phyloP scores from a whole-genome alignment of 2,329 filamentous ascomycete species.

The Podosphaera xanthii region DNA sequence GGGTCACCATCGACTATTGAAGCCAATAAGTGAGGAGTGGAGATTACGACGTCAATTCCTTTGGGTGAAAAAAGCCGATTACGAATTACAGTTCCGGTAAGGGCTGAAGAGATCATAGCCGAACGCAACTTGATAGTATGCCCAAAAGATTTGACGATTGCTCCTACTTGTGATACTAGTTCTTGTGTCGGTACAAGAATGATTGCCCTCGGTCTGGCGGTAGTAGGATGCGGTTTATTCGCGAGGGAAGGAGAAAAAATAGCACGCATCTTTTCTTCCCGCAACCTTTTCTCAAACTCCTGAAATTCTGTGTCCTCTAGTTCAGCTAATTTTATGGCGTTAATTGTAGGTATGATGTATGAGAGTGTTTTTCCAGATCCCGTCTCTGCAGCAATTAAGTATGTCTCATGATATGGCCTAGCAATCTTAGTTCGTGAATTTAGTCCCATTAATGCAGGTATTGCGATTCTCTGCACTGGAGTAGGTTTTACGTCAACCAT shows the following conservation, averaged over 20 bases:
- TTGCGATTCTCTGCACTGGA: constrained; percentile 70
- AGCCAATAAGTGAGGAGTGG: constrained; percentile 72
- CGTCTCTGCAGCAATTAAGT: constrained; percentile 81
- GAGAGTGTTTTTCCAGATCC: constrained; percentile 93
- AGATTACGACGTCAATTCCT: constrained; percentile 67
- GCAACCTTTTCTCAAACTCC: constrained; percentile 33
- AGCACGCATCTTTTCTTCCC: constrained; percentile 30
- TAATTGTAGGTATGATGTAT: constrained; percentile 65
- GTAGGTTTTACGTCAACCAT: constrained; percentile 61
- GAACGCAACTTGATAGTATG: constrained; percentile 76
- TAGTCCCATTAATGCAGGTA: constrained; percentile 51
- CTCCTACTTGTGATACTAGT: constrained; percentile 68
- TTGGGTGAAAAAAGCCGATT: constrained; percentile 57
- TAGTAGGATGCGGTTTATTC: constrained; percentile 47
- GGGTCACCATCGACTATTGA: constrained; percentile 79
- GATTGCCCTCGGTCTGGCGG: constrained; percentile 59
- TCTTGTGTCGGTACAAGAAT: constrained; percentile 84
- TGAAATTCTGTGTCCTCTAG: constrained; percentile 32
- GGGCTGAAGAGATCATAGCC: constrained; percentile 56
- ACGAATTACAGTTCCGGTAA: constrained; percentile 58
- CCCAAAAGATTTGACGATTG: constrained; percentile 57
- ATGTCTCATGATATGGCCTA: constrained; percentile 24
- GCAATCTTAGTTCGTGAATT: constrained; percentile 17
- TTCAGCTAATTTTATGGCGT: constrained; percentile 65
- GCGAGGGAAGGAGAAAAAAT: constrained; percentile 32